Evolutionary conservation across 1,284 basidiomycete species (phyloP), one percentile per base, ranked within the genome.

Genomic region (Thecaphora thlaspeos): DNA sequence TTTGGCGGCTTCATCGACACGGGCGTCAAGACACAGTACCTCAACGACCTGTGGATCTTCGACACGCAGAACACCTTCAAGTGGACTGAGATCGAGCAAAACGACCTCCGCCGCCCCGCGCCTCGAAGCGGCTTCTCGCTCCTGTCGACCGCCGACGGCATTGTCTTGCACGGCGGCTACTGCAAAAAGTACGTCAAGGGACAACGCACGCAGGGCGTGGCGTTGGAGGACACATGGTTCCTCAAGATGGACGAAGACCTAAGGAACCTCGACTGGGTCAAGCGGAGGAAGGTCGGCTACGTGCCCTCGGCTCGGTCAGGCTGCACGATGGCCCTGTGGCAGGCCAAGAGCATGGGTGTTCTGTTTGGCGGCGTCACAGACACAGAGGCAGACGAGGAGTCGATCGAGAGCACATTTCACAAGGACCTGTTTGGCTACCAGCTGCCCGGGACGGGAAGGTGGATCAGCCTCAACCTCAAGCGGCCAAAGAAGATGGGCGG

Each of bases 331-430:
- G 81, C 88, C 0, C 76, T 87, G 0, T 93, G 90, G 91, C 66
- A 80, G n/a, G 64, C 69, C 39, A 71, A 78, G 47, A 76, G 80
- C 23, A 87, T 85, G 70, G 91, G 90, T 1, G 82, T 95, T 1
- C 79, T 93, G 45, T 96, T 95, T 71, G 92, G 91, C 14, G 92
- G 92, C 5, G 92, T 95, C 0, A 88, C 87, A 7, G 92, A 96
- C 70, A 88, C 91, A 56, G 92, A 95, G 71, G 86, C 83, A 24
- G 84, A 85, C 54, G 92, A 95, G 75, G 92, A 95, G 75, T 87
- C 84, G 1, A 79, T 96, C 68, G 88, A 91, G 56, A 73, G 70
- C 48, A 55, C 53, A 2, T 76, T 73, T 49, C 67, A 68, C 54
- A 75, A 76, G 42, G 75, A 72, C 15, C 42, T 77, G 21, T 77